A percentile compares a stretch with the other conserved stretches of the same genome.
These are phyloP conservation scores for Cylindrotheca fusiformis DNA, from an alignment of 108 stramenopile genomes.

Conservation along the genomic window DNA sequence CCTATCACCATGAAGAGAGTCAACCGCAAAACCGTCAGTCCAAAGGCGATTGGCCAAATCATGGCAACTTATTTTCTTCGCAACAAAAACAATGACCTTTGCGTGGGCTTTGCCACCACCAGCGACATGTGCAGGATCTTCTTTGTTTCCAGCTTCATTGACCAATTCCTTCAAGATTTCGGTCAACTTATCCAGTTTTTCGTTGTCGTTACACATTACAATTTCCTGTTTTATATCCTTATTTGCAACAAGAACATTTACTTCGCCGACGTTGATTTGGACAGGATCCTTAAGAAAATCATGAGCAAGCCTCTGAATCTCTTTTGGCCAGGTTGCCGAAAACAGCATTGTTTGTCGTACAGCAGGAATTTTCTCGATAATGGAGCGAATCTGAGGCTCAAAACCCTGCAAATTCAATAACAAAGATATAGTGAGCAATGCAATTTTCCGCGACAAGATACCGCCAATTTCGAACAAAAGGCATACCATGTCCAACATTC, in stretches of 20 bases:
- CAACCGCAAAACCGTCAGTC: slow-evolving; percentile 91
- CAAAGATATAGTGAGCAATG: slow-evolving; percentile 68
- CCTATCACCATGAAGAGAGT: slow-evolving; percentile 96
- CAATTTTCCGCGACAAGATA: background rate
- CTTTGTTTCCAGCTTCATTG: slow-evolving; percentile 37
- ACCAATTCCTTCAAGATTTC: slow-evolving; percentile 89
- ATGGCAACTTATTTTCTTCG: slow-evolving; percentile 85
- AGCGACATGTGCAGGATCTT: slow-evolving; percentile 32
- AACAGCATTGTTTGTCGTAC: slow-evolving; percentile 95
- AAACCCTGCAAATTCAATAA: slow-evolving; percentile 88
- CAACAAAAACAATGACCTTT: slow-evolving; percentile 89
- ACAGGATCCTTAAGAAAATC: slow-evolving; percentile 96
- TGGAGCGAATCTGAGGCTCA: slow-evolving; percentile 98
- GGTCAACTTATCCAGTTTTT: slow-evolving; percentile 91
- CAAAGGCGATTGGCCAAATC: slow-evolving; percentile 86
- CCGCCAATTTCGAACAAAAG: background rate
- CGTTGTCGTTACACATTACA: slow-evolving; percentile 80
- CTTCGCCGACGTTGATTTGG: slow-evolving; percentile 95
- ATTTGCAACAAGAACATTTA: slow-evolving; percentile 88
- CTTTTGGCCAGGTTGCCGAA: slow-evolving; percentile 97
- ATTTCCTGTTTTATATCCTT: slow-evolving; percentile 94
- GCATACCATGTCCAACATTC: slow-evolving; percentile 42
- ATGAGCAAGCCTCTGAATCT: slow-evolving; percentile 94
- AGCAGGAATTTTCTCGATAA: slow-evolving; percentile 83
- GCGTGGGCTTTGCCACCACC: slow-evolving; percentile 72